Base-by-base conservation (phyloP, 257 asterid species). In the Solanum virginianum region DNA sequence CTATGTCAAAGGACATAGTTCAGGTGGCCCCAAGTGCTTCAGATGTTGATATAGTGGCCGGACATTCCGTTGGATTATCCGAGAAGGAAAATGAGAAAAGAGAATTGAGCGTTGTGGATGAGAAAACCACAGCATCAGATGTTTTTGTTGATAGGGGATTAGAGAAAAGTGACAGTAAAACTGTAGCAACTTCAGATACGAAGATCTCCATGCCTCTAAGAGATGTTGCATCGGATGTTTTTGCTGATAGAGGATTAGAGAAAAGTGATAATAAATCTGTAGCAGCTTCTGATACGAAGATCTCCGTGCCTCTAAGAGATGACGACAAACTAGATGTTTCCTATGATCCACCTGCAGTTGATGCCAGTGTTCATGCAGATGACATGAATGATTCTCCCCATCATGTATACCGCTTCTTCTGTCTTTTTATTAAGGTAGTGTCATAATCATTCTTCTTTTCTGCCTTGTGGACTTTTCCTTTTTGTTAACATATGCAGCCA, bases 291-390 rank as follows among this genome's bases (percentile, higher is more conserved):
- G 82, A 85, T 60, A 82, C 71, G 15, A 87, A 82, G 56, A 83
- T 39, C 62, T 86, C 85, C 17, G 45, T 77, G 51, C 71, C 22
- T 11, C 85, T 69, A 80, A 87, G 84, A 85, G 88, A 63, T 83
- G 89, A 88, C 60, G 91, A 85, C 13, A 83, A 85, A 66, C 83
- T 88, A 84, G 80, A 77, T 12, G 32, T 82, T 22, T 84, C 90
- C 0, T 79, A 84, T 32, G 43, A 87, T 88, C 83, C 80, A 22
- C 87, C 91, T 62, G 43, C 60, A 41, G 71, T 88, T 68, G 54
- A 89, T 72, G 81, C 68, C 75, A 85, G 85, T 79, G 84, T 20
- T 86, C 62, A 45, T 8, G 87, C 53, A 5, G 86, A 86, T 22
- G 6, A 77, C 80, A 81, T 26, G 29, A 75, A 85, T 69, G 88